These are phyloP conservation scores for Zymoseptoria crescenta DNA, from an alignment of 2,329 filamentous ascomycete species.

Conservation along the genomic window DNA sequence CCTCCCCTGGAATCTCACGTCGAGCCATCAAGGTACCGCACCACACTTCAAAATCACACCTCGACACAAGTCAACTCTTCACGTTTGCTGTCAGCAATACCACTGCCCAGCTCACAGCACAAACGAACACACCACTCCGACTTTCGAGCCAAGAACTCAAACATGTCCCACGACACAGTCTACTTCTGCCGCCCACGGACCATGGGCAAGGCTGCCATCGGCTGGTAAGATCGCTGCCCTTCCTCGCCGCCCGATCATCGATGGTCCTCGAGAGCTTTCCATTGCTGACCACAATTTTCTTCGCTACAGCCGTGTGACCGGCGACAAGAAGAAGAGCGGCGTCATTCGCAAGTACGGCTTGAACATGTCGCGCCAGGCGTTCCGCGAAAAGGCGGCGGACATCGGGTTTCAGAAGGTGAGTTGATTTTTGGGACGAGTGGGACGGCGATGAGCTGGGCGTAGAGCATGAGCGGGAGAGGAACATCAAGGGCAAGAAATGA, in stretches of 20 bases:
- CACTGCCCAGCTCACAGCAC: too few species aligned
- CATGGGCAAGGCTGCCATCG: constrained; percentile 22
- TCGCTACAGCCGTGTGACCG: constrained; percentile 18
- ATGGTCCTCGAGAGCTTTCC: too few species aligned
- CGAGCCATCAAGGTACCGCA: too few species aligned
- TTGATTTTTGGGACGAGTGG: not conserved
- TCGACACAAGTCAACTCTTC: too few species aligned
- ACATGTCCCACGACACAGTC: constrained; percentile 24
- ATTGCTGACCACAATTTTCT: not conserved
- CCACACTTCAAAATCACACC: too few species aligned
- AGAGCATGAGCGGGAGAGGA: too few species aligned
- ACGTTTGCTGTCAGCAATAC: not conserved
- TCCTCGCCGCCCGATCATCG: not conserved
- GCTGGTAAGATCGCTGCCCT: constrained; percentile 13
- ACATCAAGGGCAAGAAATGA: too few species aligned
- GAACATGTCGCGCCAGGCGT: constrained; percentile 24
- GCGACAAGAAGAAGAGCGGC: constrained; percentile 23
- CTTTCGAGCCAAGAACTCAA: not conserved
- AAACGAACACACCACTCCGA: not conserved
- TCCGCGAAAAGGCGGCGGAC: constrained; percentile 23
- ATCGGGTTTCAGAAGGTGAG: constrained; percentile 23
- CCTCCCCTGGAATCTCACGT: too few species aligned
- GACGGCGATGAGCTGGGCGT: too few species aligned
- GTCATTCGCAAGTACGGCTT: constrained; percentile 24
- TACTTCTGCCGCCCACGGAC: constrained; percentile 22